Conservation (phyloP, 352 stramenopile species). For the Aphanomyces euteiches region DNA sequence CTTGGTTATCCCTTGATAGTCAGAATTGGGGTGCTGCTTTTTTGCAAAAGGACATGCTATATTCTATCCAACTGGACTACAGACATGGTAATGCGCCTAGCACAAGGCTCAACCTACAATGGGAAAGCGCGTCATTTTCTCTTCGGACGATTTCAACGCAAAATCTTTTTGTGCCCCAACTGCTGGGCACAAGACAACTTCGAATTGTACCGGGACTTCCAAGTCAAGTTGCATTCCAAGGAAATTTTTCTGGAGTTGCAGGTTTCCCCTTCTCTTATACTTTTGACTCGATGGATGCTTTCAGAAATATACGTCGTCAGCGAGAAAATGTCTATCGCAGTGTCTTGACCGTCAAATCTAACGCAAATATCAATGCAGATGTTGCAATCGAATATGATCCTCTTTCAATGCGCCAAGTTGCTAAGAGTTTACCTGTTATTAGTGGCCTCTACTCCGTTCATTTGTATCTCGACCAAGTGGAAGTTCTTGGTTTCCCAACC, state of each 20-base stretch:
- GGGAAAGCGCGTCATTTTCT: constrained; percentile 6
- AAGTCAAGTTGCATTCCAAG: not conserved
- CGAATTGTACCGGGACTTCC: not conserved
- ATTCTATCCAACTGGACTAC: constrained; percentile 62
- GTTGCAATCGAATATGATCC: not conserved
- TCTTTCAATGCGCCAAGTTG: not conserved
- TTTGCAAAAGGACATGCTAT: constrained; percentile 35
- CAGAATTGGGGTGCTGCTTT: constrained; percentile 36
- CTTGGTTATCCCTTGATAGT: constrained; percentile 38
- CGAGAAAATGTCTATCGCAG: constrained; percentile 1
- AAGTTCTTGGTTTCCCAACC: constrained; percentile 46
- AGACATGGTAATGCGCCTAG: constrained; percentile 21
- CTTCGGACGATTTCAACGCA: constrained; percentile 12
- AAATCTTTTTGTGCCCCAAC: not conserved
- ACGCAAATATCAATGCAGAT: constrained; percentile 34
- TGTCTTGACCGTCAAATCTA: constrained; percentile 27
- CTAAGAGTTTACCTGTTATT: not conserved
- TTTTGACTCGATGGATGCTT: constrained; percentile 17
- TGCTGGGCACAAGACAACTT: not conserved
- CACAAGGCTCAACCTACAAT: constrained; percentile 8
- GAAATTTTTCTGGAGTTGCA: constrained; percentile 7
- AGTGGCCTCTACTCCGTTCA: constrained; percentile 50
- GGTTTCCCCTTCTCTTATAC: not conserved
- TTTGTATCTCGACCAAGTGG: constrained; percentile 42
- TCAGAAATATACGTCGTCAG: constrained; percentile 2